Conservation (phyloP, 2,329 filamentous ascomycete genomes). For the Boeremia lycopersici region DNA sequence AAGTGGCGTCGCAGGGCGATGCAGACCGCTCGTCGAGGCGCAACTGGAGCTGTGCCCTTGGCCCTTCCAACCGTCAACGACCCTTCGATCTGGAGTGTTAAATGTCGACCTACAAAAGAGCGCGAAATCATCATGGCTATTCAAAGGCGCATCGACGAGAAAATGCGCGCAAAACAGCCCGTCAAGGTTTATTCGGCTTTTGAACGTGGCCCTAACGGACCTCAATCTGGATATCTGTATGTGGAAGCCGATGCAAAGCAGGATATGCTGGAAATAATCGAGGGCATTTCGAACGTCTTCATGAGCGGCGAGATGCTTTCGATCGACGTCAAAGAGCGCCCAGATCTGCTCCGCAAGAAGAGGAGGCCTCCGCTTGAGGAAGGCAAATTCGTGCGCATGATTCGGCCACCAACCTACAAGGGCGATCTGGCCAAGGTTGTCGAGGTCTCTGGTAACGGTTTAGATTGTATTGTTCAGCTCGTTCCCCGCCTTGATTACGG, state of each 20-base stretch:
- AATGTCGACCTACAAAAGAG: constrained; percentile 95
- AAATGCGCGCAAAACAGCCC: constrained; percentile 76
- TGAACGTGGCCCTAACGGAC: constrained; percentile 73
- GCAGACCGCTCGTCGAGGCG: constrained; percentile 39
- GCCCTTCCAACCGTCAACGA: constrained; percentile 93
- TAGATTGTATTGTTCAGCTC: constrained; percentile 84
- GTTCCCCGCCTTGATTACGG: constrained; percentile 94
- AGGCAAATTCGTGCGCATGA: constrained; percentile 90
- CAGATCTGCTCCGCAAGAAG: constrained; percentile 86
- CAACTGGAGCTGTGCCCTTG: constrained; percentile 53
- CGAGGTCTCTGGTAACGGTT: constrained; percentile 89
- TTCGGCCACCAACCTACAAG: constrained; percentile 77
- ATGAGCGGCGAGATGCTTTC: constrained; percentile 84
- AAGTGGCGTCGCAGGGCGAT: constrained; percentile 76
- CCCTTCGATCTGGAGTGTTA: constrained; percentile 92
- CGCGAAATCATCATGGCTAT: constrained; percentile 86
- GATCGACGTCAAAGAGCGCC: constrained; percentile 96
- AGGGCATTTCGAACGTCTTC: constrained; percentile 88
- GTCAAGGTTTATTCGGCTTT: constrained; percentile 88
- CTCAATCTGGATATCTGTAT: constrained; percentile 95
- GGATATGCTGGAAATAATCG: constrained; percentile 81
- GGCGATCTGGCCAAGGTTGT: constrained; percentile 91
- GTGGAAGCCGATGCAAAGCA: constrained; percentile 88
- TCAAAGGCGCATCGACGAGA: constrained; percentile 86
- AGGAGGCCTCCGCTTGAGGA: constrained; percentile 82